Evolutionary conservation across 129 eudicot species (phyloP), one percentile per base, ranked within the genome.

Genomic region (Pittosporum tobira): DNA sequence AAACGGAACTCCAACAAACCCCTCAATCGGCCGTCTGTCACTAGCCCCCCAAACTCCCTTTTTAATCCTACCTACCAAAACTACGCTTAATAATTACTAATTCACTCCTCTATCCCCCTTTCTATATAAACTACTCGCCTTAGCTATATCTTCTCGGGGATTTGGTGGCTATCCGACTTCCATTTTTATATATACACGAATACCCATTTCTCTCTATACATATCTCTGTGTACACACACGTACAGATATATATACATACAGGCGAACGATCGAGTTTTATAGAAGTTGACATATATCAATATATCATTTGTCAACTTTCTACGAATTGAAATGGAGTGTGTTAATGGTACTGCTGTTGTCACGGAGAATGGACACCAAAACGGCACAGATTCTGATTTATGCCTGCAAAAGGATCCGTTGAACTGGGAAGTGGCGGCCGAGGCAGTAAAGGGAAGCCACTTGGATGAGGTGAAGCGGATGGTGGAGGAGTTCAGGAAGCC

Each of bases 361-460:
- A 43, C 48, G 11, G 79, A 61, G n/a, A 77, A 60, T 25, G 87
- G 65, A 27, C 42, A 71, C 40, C 43, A 27, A 48, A 75, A 66
- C 20, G 81, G 74, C 51, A 26, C 45, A 1, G 24, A 1, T 1
- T 10, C 49, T 5, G 73, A 28, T 66, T 79, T 4, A 18, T 45
- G 49, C 0, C 21, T 83, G 96, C 63, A 37, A 59, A 51, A 73
- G 1, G 96, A 88, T 51, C 88, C 94, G 5, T 61, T 88, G 56
- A 83, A 80, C 62, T 88, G 94, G 96, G 94, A 69, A 28, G 59
- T 48, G 70, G 96, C 88, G 4, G 86, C 96, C 14, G 94, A 68
- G 70, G 53, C 76, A 3, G 8, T 88, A 43, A 78, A 37, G 30
- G 96, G 96, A 48, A 88, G 96, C 64, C 96, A 88, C 52, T 59